Evolutionary conservation across 331 rosid species (phyloP), one percentile per base, ranked within the genome.

Genomic region (Spiraea crenata): DNA sequence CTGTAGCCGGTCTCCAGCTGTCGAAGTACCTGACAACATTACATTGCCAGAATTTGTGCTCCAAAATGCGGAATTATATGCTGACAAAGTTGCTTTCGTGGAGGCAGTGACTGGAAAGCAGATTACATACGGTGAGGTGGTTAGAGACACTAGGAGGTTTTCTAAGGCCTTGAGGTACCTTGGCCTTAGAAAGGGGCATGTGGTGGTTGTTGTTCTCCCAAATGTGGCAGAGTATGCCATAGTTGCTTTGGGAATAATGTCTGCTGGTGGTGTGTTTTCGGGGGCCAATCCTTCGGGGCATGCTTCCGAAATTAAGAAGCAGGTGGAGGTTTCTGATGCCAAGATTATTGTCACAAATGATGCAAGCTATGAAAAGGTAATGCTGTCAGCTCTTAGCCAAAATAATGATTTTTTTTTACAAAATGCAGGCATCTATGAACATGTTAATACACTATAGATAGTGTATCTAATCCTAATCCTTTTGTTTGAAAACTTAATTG

Each of bases 21-120:
- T 91, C 16, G 83, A 74, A 3, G 75, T 93, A 25, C 99, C 96
- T 0, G 87, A 85, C 15, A 57, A 91, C 15, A 71, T 87, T 47
- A 93, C 96, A 7, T 57, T 93, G 74, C 99, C 96, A 0, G 87
- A 93, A 67, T 93, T 87, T 25, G 95, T 93, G 80, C 97, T 91
- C 48, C 82, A 84, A 64, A 37, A 85, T 34, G 84, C 86, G 0
- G 92, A 93, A 63, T 10, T 69, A 1, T 93, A 84, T 16, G 85
- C 85, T 7, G 83, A 81, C 7, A 89, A 87, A 80, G 92, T 91
- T 34, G 99, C 99, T 7, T 89, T 93, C 44, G 95, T 93, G 81
- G 99, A 91, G 73, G 87, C 83, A 8, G 89, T 81, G 70, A 87
- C 83, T 3, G 91, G 95, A 46, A 93, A 93, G 75, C 63, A 52